Percentiles rank a stretch among this genome's conserved stretches.
Evolutionary conservation across 2,329 filamentous ascomycete species (phyloP).

Genomic region (Alternaria sp.): DNA sequence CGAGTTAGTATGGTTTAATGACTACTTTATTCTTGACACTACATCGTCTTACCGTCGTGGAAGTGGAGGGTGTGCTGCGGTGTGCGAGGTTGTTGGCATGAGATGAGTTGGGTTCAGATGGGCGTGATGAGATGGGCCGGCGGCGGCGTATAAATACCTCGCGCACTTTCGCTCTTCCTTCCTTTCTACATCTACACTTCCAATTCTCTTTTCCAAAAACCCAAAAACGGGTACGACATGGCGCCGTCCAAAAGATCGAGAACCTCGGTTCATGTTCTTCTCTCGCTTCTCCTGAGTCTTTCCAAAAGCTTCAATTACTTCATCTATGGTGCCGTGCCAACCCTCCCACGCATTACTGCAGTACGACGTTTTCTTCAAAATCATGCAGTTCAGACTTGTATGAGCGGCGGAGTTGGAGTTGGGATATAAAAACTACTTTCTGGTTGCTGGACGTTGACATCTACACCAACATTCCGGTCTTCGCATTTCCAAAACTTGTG

Average conservation of each 20-base stretch:
- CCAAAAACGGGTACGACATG: too few relatives aligned
- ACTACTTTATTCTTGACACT: not conserved
- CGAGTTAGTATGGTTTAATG: slow-evolving; percentile 2
- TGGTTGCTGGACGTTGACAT: not conserved
- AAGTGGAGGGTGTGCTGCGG: not conserved
- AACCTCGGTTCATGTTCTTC: not conserved
- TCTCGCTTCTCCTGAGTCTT: not conserved
- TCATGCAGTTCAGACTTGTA: too few relatives aligned
- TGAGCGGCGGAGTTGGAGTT: not conserved
- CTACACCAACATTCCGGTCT: not conserved
- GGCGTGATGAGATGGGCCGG: not conserved
- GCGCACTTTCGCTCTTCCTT: not conserved
- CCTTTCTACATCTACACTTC: not conserved
- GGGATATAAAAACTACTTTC: not conserved
- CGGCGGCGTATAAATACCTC: not conserved
- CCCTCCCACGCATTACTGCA: not conserved
- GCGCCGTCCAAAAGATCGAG: too few relatives aligned
- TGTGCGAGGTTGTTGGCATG: not conserved
- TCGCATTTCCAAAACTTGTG: not conserved
- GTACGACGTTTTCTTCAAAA: not conserved
- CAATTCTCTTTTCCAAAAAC: not conserved
- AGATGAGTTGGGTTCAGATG: not conserved
- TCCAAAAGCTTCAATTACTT: not conserved
- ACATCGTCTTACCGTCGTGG: too few relatives aligned
- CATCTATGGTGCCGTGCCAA: not conserved